A percentile compares a stretch with the other conserved stretches of the same genome.
phyloP scores from a whole-genome alignment of 2,329 filamentous ascomycete species.

The Apiospora marii region DNA sequence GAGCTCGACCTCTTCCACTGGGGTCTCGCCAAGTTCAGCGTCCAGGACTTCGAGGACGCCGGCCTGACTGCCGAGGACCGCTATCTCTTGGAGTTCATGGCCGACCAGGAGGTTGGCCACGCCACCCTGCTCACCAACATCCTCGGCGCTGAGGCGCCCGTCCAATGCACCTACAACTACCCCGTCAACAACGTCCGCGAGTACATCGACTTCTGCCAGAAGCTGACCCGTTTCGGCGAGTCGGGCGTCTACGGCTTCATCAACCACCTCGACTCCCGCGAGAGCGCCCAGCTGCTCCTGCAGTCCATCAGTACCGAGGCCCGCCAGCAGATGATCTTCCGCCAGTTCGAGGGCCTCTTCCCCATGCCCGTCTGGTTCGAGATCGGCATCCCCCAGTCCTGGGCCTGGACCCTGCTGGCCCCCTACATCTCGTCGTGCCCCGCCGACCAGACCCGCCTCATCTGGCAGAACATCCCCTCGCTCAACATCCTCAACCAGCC shows the following conservation, averaged over 20 bases:
- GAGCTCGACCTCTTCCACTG: constrained; percentile 85
- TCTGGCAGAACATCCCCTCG: constrained; percentile 86
- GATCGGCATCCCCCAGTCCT: constrained; percentile 80
- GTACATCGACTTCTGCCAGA: constrained; percentile 85
- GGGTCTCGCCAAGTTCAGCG: constrained; percentile 73
- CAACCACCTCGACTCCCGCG: constrained; percentile 77
- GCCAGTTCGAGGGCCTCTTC: constrained; percentile 81
- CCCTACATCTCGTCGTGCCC: constrained; percentile 84
- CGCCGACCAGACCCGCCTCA: constrained; percentile 73
- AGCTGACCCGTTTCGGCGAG: constrained; percentile 83
- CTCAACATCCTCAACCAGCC: constrained; percentile 78
- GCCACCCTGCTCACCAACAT: constrained; percentile 81
- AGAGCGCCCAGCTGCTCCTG: constrained; percentile 75
- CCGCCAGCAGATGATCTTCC: constrained; percentile 84
- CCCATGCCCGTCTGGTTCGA: constrained; percentile 88
- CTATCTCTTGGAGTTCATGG: constrained; percentile 78
- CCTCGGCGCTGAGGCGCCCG: constrained; percentile 73
- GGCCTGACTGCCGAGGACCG: constrained; percentile 75
- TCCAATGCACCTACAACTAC: constrained; percentile 84
- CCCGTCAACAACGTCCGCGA: constrained; percentile 78
- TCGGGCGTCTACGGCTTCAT: constrained; percentile 84
- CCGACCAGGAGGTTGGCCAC: constrained; percentile 78
- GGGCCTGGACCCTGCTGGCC: constrained; percentile 83
- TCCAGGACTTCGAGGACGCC: constrained; percentile 71
- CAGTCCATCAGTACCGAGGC: constrained; percentile 82